Percentiles rank a stretch among this genome's conserved stretches.
phyloP scores from a whole-genome alignment of 2,329 filamentous ascomycete genomes.

The Monascus ruber region DNA sequence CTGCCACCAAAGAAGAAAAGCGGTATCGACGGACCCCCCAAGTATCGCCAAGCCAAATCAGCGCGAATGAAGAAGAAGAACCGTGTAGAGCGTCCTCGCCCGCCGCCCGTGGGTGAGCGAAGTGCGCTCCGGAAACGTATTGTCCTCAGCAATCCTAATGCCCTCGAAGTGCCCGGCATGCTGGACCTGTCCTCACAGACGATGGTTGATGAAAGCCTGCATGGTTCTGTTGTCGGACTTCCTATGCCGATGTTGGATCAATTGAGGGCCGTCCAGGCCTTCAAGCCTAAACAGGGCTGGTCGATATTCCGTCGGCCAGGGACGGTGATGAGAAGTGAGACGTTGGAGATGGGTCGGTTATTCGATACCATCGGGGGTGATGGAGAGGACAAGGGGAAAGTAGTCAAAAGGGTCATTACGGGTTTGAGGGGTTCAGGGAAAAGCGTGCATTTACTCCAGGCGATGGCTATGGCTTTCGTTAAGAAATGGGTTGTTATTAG shows the following conservation, averaged over 20 bases:
- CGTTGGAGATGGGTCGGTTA: slow-evolving; percentile 55
- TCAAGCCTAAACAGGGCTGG: slow-evolving; percentile 86
- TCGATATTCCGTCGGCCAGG: slow-evolving; percentile 72
- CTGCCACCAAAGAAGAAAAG: slow-evolving; percentile 41
- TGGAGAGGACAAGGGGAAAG: slow-evolving; percentile 24
- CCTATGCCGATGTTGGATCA: slow-evolving; percentile 62
- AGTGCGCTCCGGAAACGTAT: slow-evolving; percentile 81
- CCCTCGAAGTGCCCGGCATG: slow-evolving; percentile 62
- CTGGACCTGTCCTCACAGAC: slow-evolving; percentile 47
- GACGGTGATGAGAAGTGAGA: slow-evolving; percentile 65
- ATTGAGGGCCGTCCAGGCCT: slow-evolving; percentile 73
- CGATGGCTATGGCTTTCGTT: slow-evolving; percentile 66
- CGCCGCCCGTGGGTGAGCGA: slow-evolving; percentile 64
- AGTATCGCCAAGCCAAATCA: slow-evolving; percentile 28
- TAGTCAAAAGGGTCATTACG: slow-evolving; percentile 52
- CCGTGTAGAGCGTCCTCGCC: slow-evolving; percentile 36
- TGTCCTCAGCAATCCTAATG: slow-evolving; percentile 88
- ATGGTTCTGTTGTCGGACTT: slow-evolving; percentile 59
- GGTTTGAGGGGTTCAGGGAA: slow-evolving; percentile 72
- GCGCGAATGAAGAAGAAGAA: slow-evolving; percentile 37
- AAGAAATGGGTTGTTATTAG: slow-evolving; percentile 83
- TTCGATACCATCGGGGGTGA: slow-evolving; percentile 46
- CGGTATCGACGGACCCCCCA: slow-evolving; percentile 15
- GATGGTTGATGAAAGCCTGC: slow-evolving; percentile 43
- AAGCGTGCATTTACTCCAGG: slow-evolving; percentile 75